These are phyloP conservation scores for Musa balbisiana DNA, from an alignment of 202 grass and related monocot genomes.

Conservation along the genomic window DNA sequence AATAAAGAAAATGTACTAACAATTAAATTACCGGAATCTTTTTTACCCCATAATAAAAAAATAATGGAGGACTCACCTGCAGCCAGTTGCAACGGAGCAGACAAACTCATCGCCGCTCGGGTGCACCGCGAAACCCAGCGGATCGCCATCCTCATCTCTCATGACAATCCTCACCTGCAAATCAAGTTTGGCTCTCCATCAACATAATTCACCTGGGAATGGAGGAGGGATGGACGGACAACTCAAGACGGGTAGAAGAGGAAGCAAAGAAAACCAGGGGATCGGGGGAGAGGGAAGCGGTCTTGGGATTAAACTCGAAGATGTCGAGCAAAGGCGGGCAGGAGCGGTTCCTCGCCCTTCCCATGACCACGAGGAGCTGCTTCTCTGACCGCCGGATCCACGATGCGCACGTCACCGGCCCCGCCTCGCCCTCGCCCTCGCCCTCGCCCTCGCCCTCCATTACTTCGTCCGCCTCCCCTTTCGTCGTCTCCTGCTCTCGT, in stretches of 20 bases:
- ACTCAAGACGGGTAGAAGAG: not conserved
- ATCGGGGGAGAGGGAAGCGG: conserved; percentile 39
- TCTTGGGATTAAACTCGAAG: conserved; percentile 63
- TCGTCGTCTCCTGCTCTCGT: not conserved
- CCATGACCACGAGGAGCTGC: conserved; percentile 42
- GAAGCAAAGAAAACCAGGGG: conserved; percentile 37
- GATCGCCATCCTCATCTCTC: conserved; percentile 31
- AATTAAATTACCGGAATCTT: not conserved
- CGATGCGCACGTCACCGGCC: conserved; percentile 50
- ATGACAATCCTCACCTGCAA: conserved; percentile 45
- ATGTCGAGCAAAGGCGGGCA: conserved; percentile 44
- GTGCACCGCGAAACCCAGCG: conserved; percentile 67
- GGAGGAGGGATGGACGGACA: not conserved
- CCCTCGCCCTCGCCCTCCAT: conserved; percentile 28
- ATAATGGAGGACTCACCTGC: conserved; percentile 53
- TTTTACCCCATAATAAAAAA: not conserved
- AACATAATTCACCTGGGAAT: not conserved
- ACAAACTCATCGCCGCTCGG: conserved; percentile 82
- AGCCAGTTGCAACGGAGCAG: conserved; percentile 60
- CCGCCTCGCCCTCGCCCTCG: conserved; percentile 16
- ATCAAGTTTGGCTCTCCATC: not conserved
- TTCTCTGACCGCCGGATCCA: conserved; percentile 72
- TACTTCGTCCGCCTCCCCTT: not conserved
- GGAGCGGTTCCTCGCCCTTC: conserved; percentile 28
- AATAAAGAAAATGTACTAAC: not conserved